Evolutionary conservation across 495 filamentous ascomycete species (phyloP).

Genomic region (Aspergillus heteromorphus): DNA sequence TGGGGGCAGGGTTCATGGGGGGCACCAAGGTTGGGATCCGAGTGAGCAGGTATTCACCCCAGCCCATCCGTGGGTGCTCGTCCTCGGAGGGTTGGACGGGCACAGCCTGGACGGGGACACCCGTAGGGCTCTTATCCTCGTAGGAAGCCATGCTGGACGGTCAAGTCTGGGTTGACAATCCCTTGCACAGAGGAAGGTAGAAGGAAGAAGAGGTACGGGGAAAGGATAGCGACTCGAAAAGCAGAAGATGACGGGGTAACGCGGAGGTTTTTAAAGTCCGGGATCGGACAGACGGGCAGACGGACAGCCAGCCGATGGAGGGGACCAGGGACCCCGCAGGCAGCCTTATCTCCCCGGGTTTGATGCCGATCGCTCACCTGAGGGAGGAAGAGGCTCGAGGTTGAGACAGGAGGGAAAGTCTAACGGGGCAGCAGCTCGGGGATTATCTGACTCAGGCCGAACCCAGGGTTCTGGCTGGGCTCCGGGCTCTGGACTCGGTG

Average conservation of each 20-base stretch:
- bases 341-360: not conserved
- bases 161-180: not conserved
- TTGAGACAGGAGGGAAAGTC: not conserved
- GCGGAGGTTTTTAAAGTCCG: not conserved
- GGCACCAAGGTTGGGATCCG: conserved; percentile 70
- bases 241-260: not conserved
- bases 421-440: not conserved
- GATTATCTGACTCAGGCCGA: too few species aligned
- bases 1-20: conserved; percentile 70
- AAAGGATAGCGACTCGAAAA: not conserved
- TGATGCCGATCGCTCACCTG: conserved; percentile 1
- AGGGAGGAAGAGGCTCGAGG: not conserved
- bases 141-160: conserved; percentile 8
- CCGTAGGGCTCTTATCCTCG: conserved; percentile 1
- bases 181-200: not conserved
- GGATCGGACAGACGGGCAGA: not conserved
- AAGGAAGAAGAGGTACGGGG: not conserved
- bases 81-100: conserved; percentile 24
- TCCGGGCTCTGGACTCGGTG: too few species aligned
- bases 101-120: not conserved
- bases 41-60: conserved; percentile 59
- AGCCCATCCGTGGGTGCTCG: conserved; percentile 44
- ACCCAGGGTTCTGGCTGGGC: too few species aligned
- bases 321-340: not conserved
- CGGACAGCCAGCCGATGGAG: not conserved